These are phyloP conservation scores for Mortierella sp. DNA, from an alignment of 371 early-diverging fungal species.

Conservation along the genomic window DNA sequence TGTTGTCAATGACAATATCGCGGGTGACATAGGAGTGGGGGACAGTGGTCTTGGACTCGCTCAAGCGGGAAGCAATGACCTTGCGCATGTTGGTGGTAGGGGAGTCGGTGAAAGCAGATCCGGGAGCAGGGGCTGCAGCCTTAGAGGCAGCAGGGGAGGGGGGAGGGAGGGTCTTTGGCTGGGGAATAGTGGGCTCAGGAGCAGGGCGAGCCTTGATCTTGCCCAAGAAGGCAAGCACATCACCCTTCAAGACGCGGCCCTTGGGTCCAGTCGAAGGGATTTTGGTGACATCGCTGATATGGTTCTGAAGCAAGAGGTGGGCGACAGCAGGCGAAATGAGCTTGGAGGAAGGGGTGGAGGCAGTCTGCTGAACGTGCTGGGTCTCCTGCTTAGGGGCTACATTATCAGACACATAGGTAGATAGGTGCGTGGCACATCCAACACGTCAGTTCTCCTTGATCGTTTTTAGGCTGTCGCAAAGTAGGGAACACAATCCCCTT, in stretches of 20 bases:
- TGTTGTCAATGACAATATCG: conserved; percentile 76
- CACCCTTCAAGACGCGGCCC: conserved; percentile 92
- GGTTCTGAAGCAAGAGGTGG: conserved; percentile 68
- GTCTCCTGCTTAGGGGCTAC: conserved; percentile 65
- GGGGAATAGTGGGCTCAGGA: conserved; percentile 59
- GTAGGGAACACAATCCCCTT: background rate
- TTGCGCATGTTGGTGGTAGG: conserved; percentile 76
- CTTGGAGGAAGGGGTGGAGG: conserved; percentile 57
- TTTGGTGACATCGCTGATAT: conserved; percentile 66
- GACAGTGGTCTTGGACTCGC: conserved; percentile 63
- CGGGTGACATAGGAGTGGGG: conserved; percentile 84
- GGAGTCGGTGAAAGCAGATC: conserved; percentile 63
- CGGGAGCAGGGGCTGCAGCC: conserved; percentile 25
- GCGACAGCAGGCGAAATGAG: conserved; percentile 81
- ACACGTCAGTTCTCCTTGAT: conserved; percentile 57
- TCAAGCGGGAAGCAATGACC: conserved; percentile 62
- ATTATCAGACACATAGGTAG: background rate
- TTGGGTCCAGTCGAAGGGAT: conserved; percentile 89
- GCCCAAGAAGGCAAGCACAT: conserved; percentile 84
- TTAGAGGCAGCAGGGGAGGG: conserved; percentile 13
- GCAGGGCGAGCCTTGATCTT: conserved; percentile 68
- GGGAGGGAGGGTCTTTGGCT: conserved; percentile 52
- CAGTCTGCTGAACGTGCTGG: conserved; percentile 25
- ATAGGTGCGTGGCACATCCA: background rate
- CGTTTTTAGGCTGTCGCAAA: background rate